Evolutionary conservation across 75 land plant species (phyloP).

Genomic region (Pseudotsuga menziesii): DNA sequence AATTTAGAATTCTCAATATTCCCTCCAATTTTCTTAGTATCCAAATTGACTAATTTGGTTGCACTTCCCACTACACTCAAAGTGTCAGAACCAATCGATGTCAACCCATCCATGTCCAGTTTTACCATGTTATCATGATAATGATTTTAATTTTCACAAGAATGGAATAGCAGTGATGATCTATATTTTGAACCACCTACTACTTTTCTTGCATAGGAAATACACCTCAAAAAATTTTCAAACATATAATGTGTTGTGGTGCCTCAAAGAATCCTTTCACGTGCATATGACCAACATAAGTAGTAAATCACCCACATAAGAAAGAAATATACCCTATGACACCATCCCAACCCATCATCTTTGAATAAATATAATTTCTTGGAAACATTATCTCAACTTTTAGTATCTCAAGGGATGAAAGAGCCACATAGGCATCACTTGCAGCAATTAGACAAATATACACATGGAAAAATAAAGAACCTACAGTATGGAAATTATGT

Average conservation of each 20-base stretch:
- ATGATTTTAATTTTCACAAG: conserved; percentile 19
- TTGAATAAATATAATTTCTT: conserved; percentile 61
- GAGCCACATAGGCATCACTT: conserved; percentile 69
- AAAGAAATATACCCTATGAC: conserved; percentile 75
- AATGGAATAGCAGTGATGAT: conserved; percentile 50
- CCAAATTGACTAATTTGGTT: not conserved
- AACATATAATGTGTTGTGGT: conserved; percentile 71
- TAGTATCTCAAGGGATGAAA: conserved; percentile 70
- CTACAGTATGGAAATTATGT: too few relatives aligned
- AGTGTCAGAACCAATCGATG: not conserved
- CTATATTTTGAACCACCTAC: conserved; percentile 40
- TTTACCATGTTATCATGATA: not conserved
- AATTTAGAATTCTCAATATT: conserved; percentile 22
- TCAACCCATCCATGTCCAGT: not conserved
- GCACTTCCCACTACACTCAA: not conserved
- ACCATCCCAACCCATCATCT: conserved; percentile 70
- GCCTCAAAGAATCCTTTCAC: conserved; percentile 75
- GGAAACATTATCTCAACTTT: conserved; percentile 86
- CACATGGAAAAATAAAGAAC: too few relatives aligned
- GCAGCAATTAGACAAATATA: conserved; percentile 74
- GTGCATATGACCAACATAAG: conserved; percentile 32
- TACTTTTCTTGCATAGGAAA: conserved; percentile 23
- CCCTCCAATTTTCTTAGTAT: conserved; percentile 12
- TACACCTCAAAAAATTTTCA: conserved; percentile 53
- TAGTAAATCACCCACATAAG: conserved; percentile 24